Evolutionary conservation across 2,329 filamentous ascomycete species (phyloP).

Genomic region (Trichoderma sp.): DNA sequence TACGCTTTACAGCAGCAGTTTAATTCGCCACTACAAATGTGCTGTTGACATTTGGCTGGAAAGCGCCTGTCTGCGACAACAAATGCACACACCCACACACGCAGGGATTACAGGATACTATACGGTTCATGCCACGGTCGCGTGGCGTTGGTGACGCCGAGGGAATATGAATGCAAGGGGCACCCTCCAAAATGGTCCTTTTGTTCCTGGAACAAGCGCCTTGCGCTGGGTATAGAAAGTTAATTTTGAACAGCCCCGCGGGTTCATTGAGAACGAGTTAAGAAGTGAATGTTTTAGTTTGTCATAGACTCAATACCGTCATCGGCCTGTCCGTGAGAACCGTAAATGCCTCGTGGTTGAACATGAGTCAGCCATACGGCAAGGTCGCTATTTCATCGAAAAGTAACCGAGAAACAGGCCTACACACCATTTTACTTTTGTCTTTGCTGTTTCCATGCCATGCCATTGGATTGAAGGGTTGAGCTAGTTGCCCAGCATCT

Average conservation of each 20-base stretch:
- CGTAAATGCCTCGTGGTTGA: conserved; percentile 21
- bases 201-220: background rate
- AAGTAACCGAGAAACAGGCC: conserved; percentile 1
- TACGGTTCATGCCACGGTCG: background rate
- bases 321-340: conserved; percentile 16
- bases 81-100: background rate
- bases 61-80: background rate
- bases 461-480: background rate
- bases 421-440: background rate
- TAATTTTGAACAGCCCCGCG: background rate
- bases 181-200: background rate
- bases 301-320: conserved; percentile 2
- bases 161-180: background rate
- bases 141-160: conserved; percentile 1
- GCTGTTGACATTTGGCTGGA: background rate
- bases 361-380: background rate
- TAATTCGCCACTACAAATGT: conserved; percentile 15
- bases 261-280: background rate
- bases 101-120: background rate
- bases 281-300: background rate
- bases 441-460: background rate
- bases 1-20: background rate
- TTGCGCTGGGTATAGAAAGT: background rate
- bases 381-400: background rate
- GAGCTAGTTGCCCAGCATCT: background rate